Conservation (phyloP, 208 protist species). For the Trypanosoma brucei region DNA sequence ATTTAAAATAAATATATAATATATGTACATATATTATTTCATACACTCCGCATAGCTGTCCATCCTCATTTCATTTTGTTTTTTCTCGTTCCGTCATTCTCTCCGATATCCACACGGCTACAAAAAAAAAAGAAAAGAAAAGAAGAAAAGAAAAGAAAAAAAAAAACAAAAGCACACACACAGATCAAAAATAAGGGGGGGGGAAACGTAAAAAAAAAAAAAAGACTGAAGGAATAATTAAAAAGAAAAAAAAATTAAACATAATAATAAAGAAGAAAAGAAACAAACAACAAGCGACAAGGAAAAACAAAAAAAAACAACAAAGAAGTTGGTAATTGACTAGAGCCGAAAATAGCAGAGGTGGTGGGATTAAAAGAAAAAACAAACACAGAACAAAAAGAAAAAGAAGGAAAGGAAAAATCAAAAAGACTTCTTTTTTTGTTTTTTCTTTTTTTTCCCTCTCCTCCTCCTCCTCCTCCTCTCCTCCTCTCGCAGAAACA, state of each 20-base stretch:
- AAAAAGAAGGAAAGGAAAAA: too few species aligned
- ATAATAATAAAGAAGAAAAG: not conserved
- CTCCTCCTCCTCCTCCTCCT: too few species aligned
- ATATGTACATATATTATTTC: constrained; percentile 12
- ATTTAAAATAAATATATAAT: not conserved
- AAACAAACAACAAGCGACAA: not conserved
- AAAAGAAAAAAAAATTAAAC: constrained; percentile 3
- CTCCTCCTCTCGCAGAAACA: too few species aligned
- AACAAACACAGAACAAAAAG: too few species aligned
- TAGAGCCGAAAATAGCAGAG: not conserved
- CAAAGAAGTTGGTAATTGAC: not conserved
- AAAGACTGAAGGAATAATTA: constrained; percentile 6
- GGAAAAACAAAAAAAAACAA: not conserved
- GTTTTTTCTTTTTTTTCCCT: too few species aligned
- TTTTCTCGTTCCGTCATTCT: too few species aligned
- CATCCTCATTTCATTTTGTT: too few species aligned
- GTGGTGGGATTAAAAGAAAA: too few species aligned
- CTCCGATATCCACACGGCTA: too few species aligned
- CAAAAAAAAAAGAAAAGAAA: not conserved
- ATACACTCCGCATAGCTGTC: too few species aligned
- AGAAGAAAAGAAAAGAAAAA: not conserved
- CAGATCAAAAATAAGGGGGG: not conserved
- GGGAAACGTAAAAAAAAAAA: constrained; percentile 13
- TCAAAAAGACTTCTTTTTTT: too few species aligned
- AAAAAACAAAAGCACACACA: not conserved